Percentiles rank a stretch among this genome's conserved stretches.
Conservation (phyloP, 2,329 filamentous ascomycete species). For the Magnaporthiopsis incrustans region DNA sequence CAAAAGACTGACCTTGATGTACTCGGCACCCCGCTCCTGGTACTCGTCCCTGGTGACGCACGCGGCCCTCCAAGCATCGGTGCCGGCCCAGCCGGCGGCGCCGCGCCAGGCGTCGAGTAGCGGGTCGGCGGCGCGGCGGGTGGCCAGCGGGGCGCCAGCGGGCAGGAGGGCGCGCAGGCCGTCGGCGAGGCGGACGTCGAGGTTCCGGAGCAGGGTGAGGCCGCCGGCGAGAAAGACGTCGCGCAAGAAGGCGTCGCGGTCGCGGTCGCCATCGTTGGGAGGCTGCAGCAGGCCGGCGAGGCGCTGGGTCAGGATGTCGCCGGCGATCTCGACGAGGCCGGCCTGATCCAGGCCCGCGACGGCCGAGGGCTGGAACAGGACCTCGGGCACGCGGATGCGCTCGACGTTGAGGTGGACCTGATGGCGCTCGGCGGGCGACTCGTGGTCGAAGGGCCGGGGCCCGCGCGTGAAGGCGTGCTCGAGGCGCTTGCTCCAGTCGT, state of each 20-base stretch:
- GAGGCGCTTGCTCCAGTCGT: constrained; percentile 89
- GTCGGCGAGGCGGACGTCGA: constrained; percentile 70
- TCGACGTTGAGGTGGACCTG: constrained; percentile 96
- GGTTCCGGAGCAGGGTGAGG: constrained; percentile 76
- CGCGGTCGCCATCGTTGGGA: constrained; percentile 30
- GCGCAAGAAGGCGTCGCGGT: constrained; percentile 63
- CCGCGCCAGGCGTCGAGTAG: constrained; percentile 89
- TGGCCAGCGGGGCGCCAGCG: constrained; percentile 54
- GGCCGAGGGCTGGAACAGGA: constrained; percentile 76
- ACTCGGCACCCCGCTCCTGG: constrained; percentile 84
- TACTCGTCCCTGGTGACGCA: constrained; percentile 78
- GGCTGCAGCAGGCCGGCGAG: constrained; percentile 44
- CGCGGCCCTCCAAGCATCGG: constrained; percentile 49
- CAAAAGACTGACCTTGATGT: constrained; percentile 69
- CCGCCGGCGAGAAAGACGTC: constrained; percentile 96
- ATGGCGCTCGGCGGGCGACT: constrained; percentile 70
- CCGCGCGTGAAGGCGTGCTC: constrained; percentile 87
- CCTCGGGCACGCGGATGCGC: constrained; percentile 86
- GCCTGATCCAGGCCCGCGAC: constrained; percentile 92
- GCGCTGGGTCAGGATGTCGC: constrained; percentile 81
- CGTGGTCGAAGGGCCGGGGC: constrained; percentile 74
- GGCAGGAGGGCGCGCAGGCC: constrained; percentile 70
- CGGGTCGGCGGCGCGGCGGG: constrained; percentile 68
- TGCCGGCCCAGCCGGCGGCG: constrained; percentile 74
- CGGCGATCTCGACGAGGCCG: constrained; percentile 83